Evolutionary conservation across 352 stramenopile species (phyloP).

Genomic region (Pythium oligandrum): DNA sequence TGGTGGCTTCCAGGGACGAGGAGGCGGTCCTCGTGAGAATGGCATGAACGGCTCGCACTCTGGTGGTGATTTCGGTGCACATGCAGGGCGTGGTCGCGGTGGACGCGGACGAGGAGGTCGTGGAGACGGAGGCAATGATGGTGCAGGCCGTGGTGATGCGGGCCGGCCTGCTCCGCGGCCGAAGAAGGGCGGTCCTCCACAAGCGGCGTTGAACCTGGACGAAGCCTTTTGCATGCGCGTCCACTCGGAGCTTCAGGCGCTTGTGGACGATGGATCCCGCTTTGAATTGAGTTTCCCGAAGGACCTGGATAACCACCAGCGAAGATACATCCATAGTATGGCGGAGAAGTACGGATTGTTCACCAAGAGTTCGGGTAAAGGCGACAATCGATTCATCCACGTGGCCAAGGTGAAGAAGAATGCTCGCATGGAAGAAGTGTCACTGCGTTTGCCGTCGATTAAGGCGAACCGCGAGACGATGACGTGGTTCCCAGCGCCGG

Average conservation of each 20-base stretch:
- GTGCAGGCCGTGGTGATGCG: conserved; percentile 4
- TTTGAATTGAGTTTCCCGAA: conserved; percentile 64
- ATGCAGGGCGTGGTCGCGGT: conserved; percentile 7
- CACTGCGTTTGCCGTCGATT: conserved; percentile 37
- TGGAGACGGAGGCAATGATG: conserved; percentile 5
- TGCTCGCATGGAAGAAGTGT: conserved; percentile 68
- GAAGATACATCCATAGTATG: conserved; percentile 75
- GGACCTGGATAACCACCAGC: conserved; percentile 71
- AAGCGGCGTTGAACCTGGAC: conserved; percentile 34
- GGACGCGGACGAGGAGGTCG: conserved; percentile 4
- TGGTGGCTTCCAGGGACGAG: neutral
- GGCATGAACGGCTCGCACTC: no score
- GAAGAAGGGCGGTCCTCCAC: conserved; percentile 9
- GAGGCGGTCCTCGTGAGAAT: no score
- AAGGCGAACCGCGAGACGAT: conserved; percentile 24
- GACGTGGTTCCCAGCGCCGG: conserved; percentile 35
- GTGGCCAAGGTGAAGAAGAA: conserved; percentile 83
- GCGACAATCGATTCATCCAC: conserved; percentile 61
- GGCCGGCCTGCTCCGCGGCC: conserved; percentile 3
- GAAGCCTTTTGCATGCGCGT: conserved; percentile 74
- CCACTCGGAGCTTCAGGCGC: conserved; percentile 46
- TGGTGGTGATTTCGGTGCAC: neutral
- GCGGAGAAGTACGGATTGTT: conserved; percentile 80
- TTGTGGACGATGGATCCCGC: conserved; percentile 52
- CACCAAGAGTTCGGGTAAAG: conserved; percentile 78